A percentile compares a stretch with the other conserved stretches of the same genome.
Evolutionary conservation across 140 eudicot species (phyloP).

Genomic region (Anethum foeniculum): DNA sequence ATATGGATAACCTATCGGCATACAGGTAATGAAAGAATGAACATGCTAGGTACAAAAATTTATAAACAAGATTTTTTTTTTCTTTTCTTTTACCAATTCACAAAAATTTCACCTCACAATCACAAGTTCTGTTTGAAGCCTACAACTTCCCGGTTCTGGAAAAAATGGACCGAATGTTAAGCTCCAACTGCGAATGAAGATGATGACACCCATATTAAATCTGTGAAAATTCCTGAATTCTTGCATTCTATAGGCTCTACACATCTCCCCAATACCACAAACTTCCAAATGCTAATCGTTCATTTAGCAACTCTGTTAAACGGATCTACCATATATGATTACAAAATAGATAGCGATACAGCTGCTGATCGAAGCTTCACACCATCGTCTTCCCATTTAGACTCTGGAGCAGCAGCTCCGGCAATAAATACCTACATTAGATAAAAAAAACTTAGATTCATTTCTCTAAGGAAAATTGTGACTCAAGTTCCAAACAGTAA

Average conservation of each 20-base stretch:
- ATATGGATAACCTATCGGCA: background rate
- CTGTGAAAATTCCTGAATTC: background rate
- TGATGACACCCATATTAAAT: background rate
- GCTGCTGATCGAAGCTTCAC: slow-evolving; percentile 96
- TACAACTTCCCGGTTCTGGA: background rate
- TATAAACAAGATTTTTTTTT: background rate
- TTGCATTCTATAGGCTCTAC: background rate
- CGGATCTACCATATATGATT: slow-evolving; percentile 1
- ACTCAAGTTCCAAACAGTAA: background rate
- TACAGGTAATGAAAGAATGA: background rate
- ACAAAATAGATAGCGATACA: slow-evolving; percentile 63
- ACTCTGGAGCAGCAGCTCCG: slow-evolving; percentile 72
- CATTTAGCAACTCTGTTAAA: slow-evolving; percentile 7
- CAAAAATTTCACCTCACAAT: background rate
- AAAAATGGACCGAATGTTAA: background rate
- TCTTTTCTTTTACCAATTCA: background rate
- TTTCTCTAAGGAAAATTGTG: background rate
- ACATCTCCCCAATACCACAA: background rate
- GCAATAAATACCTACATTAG: slow-evolving; percentile 67
- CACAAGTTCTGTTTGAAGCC: background rate
- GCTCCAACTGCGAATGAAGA: background rate
- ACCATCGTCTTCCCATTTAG: slow-evolving; percentile 68
- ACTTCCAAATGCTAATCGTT: background rate
- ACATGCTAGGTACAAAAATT: background rate
- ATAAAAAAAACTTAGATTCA: background rate